phyloP scores from a whole-genome alignment of 331 rosid species.

The Rhamnella rubrinervis region DNA sequence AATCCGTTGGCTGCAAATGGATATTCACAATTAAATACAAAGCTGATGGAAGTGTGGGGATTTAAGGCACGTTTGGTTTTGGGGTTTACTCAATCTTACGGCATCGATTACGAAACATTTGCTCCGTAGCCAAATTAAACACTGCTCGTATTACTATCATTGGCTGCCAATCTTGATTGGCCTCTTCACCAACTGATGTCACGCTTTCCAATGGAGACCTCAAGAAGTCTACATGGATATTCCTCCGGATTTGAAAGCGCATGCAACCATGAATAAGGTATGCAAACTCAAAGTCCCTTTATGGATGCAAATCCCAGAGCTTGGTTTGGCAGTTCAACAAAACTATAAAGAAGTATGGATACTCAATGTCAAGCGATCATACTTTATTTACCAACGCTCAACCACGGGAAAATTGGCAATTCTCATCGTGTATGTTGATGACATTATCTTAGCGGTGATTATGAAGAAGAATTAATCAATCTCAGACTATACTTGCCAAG shows the following conservation, averaged over 20 bases:
- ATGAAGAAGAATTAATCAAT: too few species aligned
- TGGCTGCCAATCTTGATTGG: background rate
- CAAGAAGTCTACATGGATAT: background rate
- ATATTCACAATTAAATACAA: background rate
- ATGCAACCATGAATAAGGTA: background rate
- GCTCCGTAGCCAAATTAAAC: background rate
- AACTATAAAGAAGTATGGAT: background rate
- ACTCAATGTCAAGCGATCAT: background rate
- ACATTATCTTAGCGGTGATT: too few species aligned
- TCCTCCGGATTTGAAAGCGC: background rate
- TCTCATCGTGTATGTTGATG: too few species aligned
- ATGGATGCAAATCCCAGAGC: constrained; percentile 9
- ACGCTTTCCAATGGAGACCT: too few species aligned
- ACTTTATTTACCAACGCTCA: background rate
- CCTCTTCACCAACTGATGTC: background rate
- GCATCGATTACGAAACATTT: background rate
- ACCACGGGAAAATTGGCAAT: too few species aligned
- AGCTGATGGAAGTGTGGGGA: background rate
- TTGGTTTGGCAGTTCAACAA: constrained; percentile 7
- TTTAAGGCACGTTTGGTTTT: background rate
- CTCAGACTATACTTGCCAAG: too few species aligned
- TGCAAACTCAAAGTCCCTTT: background rate
- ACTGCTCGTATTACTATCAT: background rate
- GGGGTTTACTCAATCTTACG: constrained; percentile 8
- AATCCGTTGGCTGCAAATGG: background rate